phyloP scores from a whole-genome alignment of 2,329 filamentous ascomycete species.

The Plectosphaerella sp. region DNA sequence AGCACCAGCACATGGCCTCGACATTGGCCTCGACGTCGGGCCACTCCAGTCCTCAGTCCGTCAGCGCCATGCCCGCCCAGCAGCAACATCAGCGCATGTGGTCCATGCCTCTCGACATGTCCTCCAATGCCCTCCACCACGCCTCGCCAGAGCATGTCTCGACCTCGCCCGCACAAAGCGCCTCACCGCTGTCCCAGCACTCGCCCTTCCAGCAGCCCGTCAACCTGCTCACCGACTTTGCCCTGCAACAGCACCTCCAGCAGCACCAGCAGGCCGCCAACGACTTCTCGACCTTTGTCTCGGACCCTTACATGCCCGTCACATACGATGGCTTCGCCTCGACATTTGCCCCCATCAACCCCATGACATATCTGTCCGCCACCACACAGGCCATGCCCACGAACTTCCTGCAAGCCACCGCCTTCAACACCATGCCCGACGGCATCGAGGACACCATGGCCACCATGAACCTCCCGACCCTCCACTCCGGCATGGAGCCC shows the following conservation, averaged over 20 bases:
- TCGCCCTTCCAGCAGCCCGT: slow-evolving; percentile 46
- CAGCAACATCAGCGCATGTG: slow-evolving; percentile 30
- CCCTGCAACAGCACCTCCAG: slow-evolving; percentile 51
- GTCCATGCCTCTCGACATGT: slow-evolving; percentile 51
- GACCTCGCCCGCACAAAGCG: slow-evolving; percentile 38
- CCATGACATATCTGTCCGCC: slow-evolving; percentile 57
- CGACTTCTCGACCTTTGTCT: slow-evolving; percentile 50
- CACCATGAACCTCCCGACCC: slow-evolving; percentile 48
- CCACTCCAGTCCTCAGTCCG: slow-evolving; percentile 13
- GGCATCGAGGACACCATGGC: slow-evolving; percentile 52
- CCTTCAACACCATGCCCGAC: slow-evolving; percentile 56
- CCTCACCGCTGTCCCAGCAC: slow-evolving; percentile 44
- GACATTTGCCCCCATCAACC: slow-evolving; percentile 46
- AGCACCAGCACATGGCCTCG: slow-evolving; percentile 5
- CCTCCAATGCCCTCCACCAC: slow-evolving; percentile 33
- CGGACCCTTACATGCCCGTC: slow-evolving; percentile 37
- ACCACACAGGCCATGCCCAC: slow-evolving; percentile 60
- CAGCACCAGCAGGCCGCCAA: slow-evolving; percentile 32
- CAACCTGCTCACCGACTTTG: slow-evolving; percentile 57
- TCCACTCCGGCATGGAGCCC: slow-evolving; percentile 49
- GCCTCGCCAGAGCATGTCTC: slow-evolving; percentile 38
- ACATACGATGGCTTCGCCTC: slow-evolving; percentile 40
- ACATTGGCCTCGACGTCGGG: slow-evolving; percentile 6
- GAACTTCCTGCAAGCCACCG: slow-evolving; percentile 56
- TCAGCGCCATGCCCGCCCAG: slow-evolving; percentile 24